phyloP scores from a whole-genome alignment of 306 rosid species.

The Sphenostylis stenocarpa region DNA sequence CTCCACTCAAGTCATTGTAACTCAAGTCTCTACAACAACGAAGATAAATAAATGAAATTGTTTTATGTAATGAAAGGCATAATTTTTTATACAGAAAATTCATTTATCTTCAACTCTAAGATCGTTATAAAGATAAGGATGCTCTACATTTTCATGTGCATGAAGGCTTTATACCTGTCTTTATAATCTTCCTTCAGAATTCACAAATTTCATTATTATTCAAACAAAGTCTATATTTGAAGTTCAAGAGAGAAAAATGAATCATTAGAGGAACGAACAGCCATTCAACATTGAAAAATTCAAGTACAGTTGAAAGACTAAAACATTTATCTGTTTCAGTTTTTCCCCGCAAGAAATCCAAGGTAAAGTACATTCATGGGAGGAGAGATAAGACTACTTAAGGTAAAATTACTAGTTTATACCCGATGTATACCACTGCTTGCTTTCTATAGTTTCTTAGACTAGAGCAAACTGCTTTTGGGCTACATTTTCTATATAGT shows the following conservation, averaged over 20 bases:
- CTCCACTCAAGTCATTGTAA: constrained; percentile 72
- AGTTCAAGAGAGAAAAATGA: not conserved
- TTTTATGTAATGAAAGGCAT: not conserved
- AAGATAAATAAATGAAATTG: constrained; percentile 20
- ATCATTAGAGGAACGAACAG: not conserved
- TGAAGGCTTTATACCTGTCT: not conserved
- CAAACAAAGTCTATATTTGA: not conserved
- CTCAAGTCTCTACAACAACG: constrained; percentile 73
- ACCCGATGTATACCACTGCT: not conserved
- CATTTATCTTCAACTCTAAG: not conserved
- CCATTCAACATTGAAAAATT: not conserved
- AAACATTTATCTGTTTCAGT: not conserved
- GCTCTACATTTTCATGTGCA: constrained; percentile 15
- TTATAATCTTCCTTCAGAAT: not conserved
- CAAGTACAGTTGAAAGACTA: not conserved
- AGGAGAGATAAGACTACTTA: not conserved
- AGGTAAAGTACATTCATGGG: not conserved
- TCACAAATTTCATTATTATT: not conserved
- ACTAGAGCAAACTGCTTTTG: not conserved
- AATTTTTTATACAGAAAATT: not conserved
- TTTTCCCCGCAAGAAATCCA: not conserved
- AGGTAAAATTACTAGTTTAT: not conserved
- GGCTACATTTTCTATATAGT: not conserved
- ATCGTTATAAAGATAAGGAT: not conserved
- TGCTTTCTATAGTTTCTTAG: not conserved